Conservation (phyloP, 768 basidiomycete species). For the Termitomyces sp. region DNA sequence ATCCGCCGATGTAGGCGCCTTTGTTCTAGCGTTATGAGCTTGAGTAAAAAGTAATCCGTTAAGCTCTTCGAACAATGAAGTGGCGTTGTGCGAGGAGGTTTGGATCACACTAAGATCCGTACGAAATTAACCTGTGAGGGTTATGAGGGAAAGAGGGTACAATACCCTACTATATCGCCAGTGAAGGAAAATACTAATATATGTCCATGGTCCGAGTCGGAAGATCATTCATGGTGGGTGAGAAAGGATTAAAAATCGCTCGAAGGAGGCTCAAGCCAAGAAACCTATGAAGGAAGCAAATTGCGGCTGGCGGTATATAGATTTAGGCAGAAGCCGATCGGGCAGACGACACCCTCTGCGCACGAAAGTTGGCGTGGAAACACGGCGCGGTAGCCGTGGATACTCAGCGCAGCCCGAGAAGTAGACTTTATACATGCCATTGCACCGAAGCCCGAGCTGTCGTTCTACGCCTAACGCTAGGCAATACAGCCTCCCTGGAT, state of each 20-base stretch:
- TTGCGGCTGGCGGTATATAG: background rate
- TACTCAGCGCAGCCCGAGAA: background rate
- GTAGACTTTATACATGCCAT: background rate
- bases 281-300: background rate
- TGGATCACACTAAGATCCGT: background rate
- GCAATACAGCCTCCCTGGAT: background rate
- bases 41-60: background rate
- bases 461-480: background rate
- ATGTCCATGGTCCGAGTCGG: background rate
- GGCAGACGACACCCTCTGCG: background rate
- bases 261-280: background rate
- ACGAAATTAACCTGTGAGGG: background rate
- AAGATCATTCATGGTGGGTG: background rate
- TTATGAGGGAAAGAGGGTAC: background rate
- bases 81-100: background rate
- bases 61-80: background rate
- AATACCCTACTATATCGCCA: background rate
- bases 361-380: background rate
- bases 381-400: background rate
- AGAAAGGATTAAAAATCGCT: background rate
- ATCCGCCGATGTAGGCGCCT: background rate
- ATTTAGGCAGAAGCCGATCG: background rate
- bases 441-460: background rate
- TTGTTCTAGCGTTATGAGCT: background rate
- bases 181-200: background rate